Base-by-base conservation (phyloP, 768 basidiomycete species). In the Panus rudis region DNA sequence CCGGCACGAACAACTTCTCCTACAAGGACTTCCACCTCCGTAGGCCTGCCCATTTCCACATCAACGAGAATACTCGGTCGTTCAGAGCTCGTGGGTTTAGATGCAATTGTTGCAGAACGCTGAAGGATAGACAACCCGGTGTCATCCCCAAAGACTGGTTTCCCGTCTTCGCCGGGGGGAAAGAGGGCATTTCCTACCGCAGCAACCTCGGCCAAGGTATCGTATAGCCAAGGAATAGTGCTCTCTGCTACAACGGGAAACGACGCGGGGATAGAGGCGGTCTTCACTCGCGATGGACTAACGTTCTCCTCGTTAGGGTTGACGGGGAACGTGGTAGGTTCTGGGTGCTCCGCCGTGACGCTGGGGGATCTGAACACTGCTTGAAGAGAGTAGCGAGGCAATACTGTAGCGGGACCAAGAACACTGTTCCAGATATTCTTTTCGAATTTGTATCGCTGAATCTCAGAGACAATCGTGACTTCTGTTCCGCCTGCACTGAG, bases 391-490 rank as follows among this genome's bases (percentile, higher is more conserved):
- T 52, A 70, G 58, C 69, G 63, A 0, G 73, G 70, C 27, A 83
- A 65, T 0, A 78, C 73, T 0, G 77, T 54, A 41, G 72, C 62
- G 6, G 73, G 70, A 2, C 77, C 71, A 49, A 81, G 73, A 1
- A 66, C 65, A 37, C 77, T 63, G 51, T 81, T 83, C 80, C 75
- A 81, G 37, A 80, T 68, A 50, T 81, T 81, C 63, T 84, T 84
- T 2, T 61, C 49, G 47, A 73, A 84, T 54, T 81, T 82, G 49
- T 65, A 56, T 12, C 78, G 68, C 52, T 80, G 80, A n/a, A 82
- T 76, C 48, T 82, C 77, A 14, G 75, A 66, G 11, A 71, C 71
- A 41, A 78, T 64, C 0, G 51, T 66, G 16, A 72, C 57, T 0
- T 67, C 64, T 28, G 65, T 71, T 4, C 78, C 79, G 16, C 78